phyloP scores from a whole-genome alignment of 768 basidiomycete species.

The Xerocomellus intermedius region DNA sequence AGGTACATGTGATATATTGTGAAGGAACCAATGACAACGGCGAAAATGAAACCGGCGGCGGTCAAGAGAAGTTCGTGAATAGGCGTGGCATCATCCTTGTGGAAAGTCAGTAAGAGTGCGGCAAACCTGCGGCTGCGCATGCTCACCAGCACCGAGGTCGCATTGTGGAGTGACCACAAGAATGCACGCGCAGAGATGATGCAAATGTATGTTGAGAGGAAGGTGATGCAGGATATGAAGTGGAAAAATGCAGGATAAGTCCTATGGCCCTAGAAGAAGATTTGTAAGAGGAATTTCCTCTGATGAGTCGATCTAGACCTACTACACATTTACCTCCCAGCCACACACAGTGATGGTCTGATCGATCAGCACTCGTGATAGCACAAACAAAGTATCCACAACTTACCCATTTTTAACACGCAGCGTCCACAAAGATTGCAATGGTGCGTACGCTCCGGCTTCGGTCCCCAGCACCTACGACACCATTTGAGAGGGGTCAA shows the following conservation, averaged over 20 bases:
- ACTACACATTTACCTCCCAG: conserved; percentile 75
- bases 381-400: neutral
- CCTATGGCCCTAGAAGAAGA: conserved; percentile 60
- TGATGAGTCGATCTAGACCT: conserved; percentile 25
- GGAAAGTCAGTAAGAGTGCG: neutral
- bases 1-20: conserved; percentile 75
- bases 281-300: neutral
- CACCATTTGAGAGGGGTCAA: conserved; percentile 68
- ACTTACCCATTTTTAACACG: conserved; percentile 80
- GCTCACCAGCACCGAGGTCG: conserved; percentile 55
- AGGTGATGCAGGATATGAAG: conserved; percentile 62
- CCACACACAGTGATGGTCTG: conserved; percentile 90
- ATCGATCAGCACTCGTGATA: conserved; percentile 7
- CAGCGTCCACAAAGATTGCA: conserved; percentile 74
- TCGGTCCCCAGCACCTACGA: conserved; percentile 73
- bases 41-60: conserved; percentile 57
- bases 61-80: conserved; percentile 68
- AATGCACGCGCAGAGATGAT: conserved; percentile 52
- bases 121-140: neutral
- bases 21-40: conserved; percentile 73
- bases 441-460: conserved; percentile 80
- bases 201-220: conserved; percentile 62
- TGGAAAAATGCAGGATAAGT: conserved; percentile 85
- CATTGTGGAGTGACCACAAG: conserved; percentile 64
- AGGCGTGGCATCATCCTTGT: conserved; percentile 61